Percentiles rank a stretch among this genome's conserved stretches.
These are phyloP conservation scores for Aspergillus tubingensis DNA, from an alignment of 2,329 filamentous ascomycete genomes.

Conservation along the genomic window DNA sequence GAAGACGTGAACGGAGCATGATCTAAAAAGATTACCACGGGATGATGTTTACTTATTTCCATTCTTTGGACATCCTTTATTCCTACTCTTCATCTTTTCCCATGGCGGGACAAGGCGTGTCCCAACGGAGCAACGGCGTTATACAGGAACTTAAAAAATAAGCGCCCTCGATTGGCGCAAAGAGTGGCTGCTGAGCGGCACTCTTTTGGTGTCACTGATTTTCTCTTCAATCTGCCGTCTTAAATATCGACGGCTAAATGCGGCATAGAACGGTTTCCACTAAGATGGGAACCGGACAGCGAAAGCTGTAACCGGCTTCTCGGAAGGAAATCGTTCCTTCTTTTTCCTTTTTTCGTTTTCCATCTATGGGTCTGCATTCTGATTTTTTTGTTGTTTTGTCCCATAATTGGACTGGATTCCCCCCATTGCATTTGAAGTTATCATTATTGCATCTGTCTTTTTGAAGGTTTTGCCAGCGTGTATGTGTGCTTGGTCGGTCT, in stretches of 20 bases:
- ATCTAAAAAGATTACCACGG: not conserved
- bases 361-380: not conserved
- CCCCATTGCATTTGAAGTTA: slow-evolving; percentile 6
- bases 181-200: slow-evolving; percentile 19
- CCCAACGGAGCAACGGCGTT: slow-evolving; percentile 9
- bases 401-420: not conserved
- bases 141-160: not conserved
- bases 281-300: not conserved
- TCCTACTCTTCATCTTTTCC: not conserved
- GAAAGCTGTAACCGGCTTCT: not conserved
- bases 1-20: not conserved
- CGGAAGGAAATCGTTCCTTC: too few relatives aligned
- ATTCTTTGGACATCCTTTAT: not conserved
- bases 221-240: slow-evolving; percentile 10
- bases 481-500: not conserved
- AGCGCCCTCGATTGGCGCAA: not conserved
- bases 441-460: not conserved
- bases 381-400: too few relatives aligned
- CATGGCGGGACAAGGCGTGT: not conserved
- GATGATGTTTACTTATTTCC: not conserved
- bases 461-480: not conserved
- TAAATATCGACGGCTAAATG: slow-evolving; percentile 13
- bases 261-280: slow-evolving; percentile 12
- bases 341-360: not conserved
- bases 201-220: slow-evolving; percentile 8